These are phyloP conservation scores for Diutina rugosa DNA, from an alignment of 1,139 yeast species.

Conservation along the genomic window DNA sequence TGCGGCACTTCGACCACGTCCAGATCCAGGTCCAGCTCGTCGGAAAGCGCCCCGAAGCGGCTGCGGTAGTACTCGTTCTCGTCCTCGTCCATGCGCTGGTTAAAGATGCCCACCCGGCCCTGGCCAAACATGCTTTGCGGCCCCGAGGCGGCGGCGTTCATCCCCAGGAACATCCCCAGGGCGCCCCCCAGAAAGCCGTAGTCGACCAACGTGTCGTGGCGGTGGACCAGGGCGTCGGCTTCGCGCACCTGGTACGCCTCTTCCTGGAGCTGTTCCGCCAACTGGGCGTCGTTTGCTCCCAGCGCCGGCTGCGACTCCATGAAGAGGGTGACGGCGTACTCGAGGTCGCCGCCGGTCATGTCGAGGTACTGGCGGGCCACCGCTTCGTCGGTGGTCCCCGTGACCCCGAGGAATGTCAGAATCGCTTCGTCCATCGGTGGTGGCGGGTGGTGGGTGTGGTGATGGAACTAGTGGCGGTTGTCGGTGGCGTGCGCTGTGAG, in stretches of 20 bases:
- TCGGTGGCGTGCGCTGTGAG: background rate
- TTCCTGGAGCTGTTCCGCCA: slow-evolving; percentile 53
- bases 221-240: slow-evolving; percentile 68
- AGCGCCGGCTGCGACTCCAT: slow-evolving; percentile 40
- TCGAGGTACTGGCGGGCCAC: slow-evolving; percentile 71
- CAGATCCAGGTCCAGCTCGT: background rate
- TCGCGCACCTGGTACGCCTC: slow-evolving; percentile 48
- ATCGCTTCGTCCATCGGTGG: slow-evolving; percentile 37
- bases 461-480: background rate
- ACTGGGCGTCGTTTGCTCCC: slow-evolving; percentile 35
- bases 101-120: slow-evolving; percentile 29
- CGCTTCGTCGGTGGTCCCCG: slow-evolving; percentile 58
- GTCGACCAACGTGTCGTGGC: slow-evolving; percentile 68
- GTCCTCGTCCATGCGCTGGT: slow-evolving; percentile 26
- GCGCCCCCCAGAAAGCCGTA: slow-evolving; percentile 4
- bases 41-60: background rate
- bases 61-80: slow-evolving; percentile 9
- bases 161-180: background rate
- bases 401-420: slow-evolving; percentile 72
- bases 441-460: background rate
- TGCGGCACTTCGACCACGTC: slow-evolving; percentile 10
- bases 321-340: slow-evolving; percentile 73
- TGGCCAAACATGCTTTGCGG: slow-evolving; percentile 24
- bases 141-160: slow-evolving; percentile 6
- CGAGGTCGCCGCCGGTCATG: slow-evolving; percentile 68